phyloP scores from a whole-genome alignment of 2,329 filamentous ascomycete genomes.

The Colletotrichum gloeosporioides region DNA sequence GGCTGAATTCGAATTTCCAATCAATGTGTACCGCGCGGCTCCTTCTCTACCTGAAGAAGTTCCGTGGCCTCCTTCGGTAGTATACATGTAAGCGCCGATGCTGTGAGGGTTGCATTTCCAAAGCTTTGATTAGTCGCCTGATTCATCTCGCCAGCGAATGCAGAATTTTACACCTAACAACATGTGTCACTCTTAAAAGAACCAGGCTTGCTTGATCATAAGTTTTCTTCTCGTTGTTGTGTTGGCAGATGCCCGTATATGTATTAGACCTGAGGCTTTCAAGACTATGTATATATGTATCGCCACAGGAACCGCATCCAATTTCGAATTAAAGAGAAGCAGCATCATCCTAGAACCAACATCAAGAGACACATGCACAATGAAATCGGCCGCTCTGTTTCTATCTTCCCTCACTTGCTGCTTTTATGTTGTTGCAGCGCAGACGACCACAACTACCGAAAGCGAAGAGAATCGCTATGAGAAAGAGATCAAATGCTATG shows the following conservation, averaged over 20 bases:
- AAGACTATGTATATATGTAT: not conserved
- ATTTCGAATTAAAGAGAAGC: not conserved
- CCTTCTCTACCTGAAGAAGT: not conserved
- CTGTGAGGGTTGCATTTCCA: not conserved
- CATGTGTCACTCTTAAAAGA: not conserved
- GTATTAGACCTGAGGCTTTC: not conserved
- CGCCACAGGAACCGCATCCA: not conserved
- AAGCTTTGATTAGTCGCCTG: not conserved
- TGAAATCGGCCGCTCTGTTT: not conserved
- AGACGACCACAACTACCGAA: not conserved
- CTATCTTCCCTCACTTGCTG: not conserved
- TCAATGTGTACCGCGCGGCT: not conserved
- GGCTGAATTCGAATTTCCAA: not conserved
- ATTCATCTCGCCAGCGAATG: not conserved
- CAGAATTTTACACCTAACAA: not conserved
- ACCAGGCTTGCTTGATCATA: not conserved
- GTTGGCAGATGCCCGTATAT: accelerated
- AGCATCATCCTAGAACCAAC: not conserved
- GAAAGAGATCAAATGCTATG: not conserved
- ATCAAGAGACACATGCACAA: not conserved
- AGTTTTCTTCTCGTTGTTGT: not conserved
- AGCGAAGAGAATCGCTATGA: not conserved
- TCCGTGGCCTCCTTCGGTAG: not conserved
- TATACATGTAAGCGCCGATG: not conserved
- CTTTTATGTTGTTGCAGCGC: not conserved